Conservation (phyloP, 805 yeast species). For the Danielozyma ontarioensis region DNA sequence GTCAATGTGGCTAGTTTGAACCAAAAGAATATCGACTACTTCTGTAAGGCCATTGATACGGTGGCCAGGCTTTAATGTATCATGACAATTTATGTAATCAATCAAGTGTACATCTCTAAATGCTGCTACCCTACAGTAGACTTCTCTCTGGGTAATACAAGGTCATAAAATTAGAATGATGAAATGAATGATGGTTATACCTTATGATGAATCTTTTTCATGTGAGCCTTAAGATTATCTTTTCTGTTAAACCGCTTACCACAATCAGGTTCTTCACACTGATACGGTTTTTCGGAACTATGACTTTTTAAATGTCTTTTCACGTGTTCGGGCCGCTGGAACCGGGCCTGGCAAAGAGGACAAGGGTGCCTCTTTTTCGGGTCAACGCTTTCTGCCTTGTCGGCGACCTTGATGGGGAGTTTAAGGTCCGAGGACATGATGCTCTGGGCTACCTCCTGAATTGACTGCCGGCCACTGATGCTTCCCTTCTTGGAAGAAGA, state of each 20-base stretch:
- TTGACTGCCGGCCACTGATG: slow-evolving; percentile 1
- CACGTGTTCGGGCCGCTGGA: slow-evolving; percentile 71
- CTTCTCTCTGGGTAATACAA: too few species aligned
- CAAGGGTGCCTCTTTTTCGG: slow-evolving; percentile 59
- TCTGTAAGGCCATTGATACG: slow-evolving; percentile 31
- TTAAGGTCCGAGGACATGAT: slow-evolving; percentile 15
- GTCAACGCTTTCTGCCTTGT: slow-evolving; percentile 31
- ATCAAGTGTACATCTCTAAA: too few species aligned
- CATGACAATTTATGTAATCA: background rate
- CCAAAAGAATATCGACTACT: slow-evolving; percentile 31
- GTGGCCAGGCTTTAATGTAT: slow-evolving; percentile 21
- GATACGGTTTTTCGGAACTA: slow-evolving; percentile 53
- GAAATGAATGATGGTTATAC: too few species aligned
- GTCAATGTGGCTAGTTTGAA: slow-evolving; percentile 43
- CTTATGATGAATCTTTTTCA: slow-evolving; percentile 52
- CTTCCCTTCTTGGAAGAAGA: background rate
- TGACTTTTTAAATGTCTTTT: slow-evolving; percentile 58
- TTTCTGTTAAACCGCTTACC: slow-evolving; percentile 54
- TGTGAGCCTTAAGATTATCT: slow-evolving; percentile 56
- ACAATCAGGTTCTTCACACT: slow-evolving; percentile 47
- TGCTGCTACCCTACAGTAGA: too few species aligned
- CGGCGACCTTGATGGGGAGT: slow-evolving; percentile 16
- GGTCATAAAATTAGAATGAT: too few species aligned
- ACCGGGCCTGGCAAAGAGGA: slow-evolving; percentile 56
- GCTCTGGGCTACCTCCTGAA: slow-evolving; percentile 12